phyloP scores from a whole-genome alignment of 257 asterid genomes.

The Solanum chaucha region DNA sequence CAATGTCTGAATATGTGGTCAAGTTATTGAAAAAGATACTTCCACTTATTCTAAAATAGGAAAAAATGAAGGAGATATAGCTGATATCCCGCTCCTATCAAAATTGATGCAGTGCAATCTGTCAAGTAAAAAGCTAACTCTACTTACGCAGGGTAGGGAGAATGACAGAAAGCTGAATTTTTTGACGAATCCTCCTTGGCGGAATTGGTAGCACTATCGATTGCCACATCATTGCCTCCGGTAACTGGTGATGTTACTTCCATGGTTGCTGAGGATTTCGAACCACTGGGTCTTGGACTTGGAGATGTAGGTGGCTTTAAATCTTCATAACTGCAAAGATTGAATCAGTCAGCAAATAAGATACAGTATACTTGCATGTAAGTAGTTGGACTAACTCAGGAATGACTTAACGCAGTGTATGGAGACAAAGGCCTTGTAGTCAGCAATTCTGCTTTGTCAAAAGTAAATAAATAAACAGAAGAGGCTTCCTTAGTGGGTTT shows the following conservation, averaged over 20 bases:
- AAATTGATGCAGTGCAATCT: not conserved
- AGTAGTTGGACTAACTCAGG: not conserved
- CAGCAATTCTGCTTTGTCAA: not conserved
- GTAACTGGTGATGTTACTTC: conserved; percentile 16
- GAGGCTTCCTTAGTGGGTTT: not conserved
- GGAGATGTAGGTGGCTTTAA: conserved; percentile 70
- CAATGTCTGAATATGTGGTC: not conserved
- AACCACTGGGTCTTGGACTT: conserved; percentile 45
- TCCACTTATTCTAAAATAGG: not conserved
- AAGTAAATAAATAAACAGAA: not conserved
- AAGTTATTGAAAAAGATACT: not conserved
- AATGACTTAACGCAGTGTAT: conserved; percentile 15
- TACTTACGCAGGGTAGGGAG: conserved; percentile 41
- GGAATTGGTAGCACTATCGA: conserved; percentile 4
- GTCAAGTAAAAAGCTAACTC: not conserved
- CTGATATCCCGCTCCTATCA: not conserved
- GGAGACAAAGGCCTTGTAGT: conserved; percentile 14
- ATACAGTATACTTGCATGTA: not conserved
- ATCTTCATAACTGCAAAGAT: conserved; percentile 44
- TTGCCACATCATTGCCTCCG: conserved; percentile 19
- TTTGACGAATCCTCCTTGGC: not conserved
- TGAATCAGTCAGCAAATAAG: conserved; percentile 5
- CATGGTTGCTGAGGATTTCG: conserved; percentile 13
- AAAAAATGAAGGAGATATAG: not conserved
- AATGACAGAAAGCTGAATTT: conserved; percentile 4